These are phyloP conservation scores for Aspergillus sojae DNA, from an alignment of 2,329 filamentous ascomycete species.

Conservation along the genomic window DNA sequence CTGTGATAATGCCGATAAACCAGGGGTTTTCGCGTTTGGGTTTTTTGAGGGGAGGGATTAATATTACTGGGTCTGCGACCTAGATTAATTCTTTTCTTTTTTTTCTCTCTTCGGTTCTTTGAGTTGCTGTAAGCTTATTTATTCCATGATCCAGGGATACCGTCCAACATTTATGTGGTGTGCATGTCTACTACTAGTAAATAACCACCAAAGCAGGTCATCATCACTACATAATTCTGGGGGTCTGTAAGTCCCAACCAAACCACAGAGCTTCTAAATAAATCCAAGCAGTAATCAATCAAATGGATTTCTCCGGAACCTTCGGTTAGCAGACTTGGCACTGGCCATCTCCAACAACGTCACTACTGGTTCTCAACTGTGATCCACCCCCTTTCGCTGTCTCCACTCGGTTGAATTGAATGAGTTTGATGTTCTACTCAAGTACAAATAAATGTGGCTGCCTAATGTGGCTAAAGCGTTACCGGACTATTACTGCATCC, in stretches of 20 bases:
- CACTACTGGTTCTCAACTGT: neutral
- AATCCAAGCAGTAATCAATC: neutral
- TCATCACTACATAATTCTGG: neutral
- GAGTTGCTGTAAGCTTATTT: neutral
- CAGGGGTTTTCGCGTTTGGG: neutral
- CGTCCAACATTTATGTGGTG: neutral
- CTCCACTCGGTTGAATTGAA: conserved; percentile 1
- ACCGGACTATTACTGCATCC: neutral
- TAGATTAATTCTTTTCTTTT: neutral
- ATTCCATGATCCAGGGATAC: neutral
- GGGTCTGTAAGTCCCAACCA: neutral
- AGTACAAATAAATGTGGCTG: neutral
- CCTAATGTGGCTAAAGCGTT: conserved; percentile 3
- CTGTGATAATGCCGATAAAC: conserved; percentile 1
- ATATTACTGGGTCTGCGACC: neutral
- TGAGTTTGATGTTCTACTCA: neutral
- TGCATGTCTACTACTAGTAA: neutral
- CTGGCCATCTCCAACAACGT: neutral
- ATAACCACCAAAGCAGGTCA: neutral
- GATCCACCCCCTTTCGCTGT: neutral
- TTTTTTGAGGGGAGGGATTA: neutral
- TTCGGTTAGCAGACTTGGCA: conserved; percentile 4
- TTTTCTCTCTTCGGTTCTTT: neutral
- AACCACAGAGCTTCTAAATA: conserved; percentile 2
- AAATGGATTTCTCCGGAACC: conserved; percentile 1